phyloP scores from a whole-genome alignment of 2,329 filamentous ascomycete genomes.

The Elsinoe fawcettii region DNA sequence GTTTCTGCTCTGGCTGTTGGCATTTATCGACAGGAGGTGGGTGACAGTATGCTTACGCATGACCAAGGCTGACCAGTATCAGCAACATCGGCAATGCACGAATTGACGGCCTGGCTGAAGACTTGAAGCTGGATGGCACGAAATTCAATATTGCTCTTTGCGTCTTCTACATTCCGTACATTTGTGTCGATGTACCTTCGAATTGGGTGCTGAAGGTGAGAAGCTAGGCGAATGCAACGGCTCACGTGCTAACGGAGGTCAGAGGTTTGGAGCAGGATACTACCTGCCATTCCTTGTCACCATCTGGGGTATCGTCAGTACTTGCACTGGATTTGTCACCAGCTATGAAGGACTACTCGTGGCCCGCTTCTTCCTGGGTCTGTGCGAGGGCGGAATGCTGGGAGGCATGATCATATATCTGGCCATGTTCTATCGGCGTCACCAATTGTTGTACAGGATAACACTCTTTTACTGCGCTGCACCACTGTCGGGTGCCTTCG shows the following conservation, averaged over 20 bases:
- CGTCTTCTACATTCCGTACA: conserved; percentile 39
- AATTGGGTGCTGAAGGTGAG: conserved; percentile 27
- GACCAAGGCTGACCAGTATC: background rate
- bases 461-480: conserved; percentile 31
- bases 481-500: conserved; percentile 35
- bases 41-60: background rate
- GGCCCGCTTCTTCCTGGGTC: conserved; percentile 35
- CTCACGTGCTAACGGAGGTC: conserved; percentile 15
- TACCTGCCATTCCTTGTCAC: conserved; percentile 35
- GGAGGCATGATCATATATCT: conserved; percentile 32
- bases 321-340: conserved; percentile 36
- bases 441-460: conserved; percentile 35
- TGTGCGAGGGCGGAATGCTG: conserved; percentile 36
- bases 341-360: conserved; percentile 35
- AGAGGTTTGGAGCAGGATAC: conserved; percentile 32
- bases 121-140: conserved; percentile 34
- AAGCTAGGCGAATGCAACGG: conserved; percentile 26
- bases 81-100: conserved; percentile 37
- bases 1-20: conserved; percentile 40
- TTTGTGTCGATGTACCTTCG: conserved; percentile 31
- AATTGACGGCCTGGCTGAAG: conserved; percentile 34
- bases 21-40: conserved; percentile 38
- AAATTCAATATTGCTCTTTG: conserved; percentile 38
- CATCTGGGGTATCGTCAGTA: conserved; percentile 35
- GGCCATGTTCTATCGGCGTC: conserved; percentile 36